A percentile compares a stretch with the other conserved stretches of the same genome.
Conservation (phyloP, 1,284 basidiomycete species). For the Xerocomus amazonicus region DNA sequence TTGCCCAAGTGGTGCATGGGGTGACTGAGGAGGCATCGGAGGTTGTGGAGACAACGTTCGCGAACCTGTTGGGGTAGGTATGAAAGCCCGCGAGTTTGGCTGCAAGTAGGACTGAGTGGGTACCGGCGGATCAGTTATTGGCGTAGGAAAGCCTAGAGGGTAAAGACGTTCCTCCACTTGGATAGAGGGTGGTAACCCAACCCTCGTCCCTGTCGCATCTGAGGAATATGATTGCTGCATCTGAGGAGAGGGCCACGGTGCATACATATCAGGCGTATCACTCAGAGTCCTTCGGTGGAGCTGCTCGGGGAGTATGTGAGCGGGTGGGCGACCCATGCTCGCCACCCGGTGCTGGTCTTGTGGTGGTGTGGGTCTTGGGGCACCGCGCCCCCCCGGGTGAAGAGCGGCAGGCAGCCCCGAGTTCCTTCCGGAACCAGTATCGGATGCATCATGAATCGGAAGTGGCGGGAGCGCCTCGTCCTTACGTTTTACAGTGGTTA, state of each 20-base stretch:
- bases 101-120: conserved; percentile 11
- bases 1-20: conserved; percentile 10
- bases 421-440: conserved; percentile 13
- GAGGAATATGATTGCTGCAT: conserved; percentile 13
- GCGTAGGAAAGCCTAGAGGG: conserved; percentile 7
- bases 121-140: neutral
- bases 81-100: conserved; percentile 13
- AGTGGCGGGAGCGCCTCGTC: conserved; percentile 36
- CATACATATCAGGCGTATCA: conserved; percentile 10
- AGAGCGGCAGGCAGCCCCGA: conserved; percentile 39
- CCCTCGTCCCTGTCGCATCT: neutral
- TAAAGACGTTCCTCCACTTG: conserved; percentile 8
- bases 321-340: conserved; percentile 8
- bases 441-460: conserved; percentile 24
- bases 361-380: conserved; percentile 24
- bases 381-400: conserved; percentile 37
- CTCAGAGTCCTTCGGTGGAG: conserved; percentile 14
- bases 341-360: conserved; percentile 17
- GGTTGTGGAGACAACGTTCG: conserved; percentile 9
- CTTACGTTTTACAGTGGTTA: conserved; percentile 7
- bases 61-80: neutral
- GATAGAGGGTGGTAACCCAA: conserved; percentile 18
- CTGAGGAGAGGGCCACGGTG: conserved; percentile 6
- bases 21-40: conserved; percentile 13
- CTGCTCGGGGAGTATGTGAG: conserved; percentile 7